A percentile compares a stretch with the other conserved stretches of the same genome.
Conservation (phyloP, 768 basidiomycete species). For the Antrodiella citrinella region DNA sequence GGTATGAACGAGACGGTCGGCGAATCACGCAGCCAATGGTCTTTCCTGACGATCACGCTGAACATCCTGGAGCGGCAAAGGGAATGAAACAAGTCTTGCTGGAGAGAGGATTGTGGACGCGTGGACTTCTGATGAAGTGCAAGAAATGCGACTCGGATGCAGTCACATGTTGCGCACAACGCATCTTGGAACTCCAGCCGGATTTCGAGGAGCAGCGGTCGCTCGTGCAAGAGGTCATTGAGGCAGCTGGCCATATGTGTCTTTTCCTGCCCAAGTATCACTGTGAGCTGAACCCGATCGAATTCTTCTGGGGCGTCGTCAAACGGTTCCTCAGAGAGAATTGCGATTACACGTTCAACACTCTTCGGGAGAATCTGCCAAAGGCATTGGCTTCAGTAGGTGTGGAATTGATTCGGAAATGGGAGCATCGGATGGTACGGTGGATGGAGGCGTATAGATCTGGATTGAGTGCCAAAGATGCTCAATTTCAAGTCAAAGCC, state of each 20-base stretch:
- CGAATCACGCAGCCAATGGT: constrained; percentile 17
- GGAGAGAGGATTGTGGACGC: constrained; percentile 33
- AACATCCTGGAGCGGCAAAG: constrained; percentile 24
- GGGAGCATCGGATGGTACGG: too few species aligned
- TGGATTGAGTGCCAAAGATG: too few species aligned
- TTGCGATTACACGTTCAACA: too few species aligned
- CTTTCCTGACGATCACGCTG: constrained; percentile 9
- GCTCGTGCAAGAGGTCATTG: constrained; percentile 25
- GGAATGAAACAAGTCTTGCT: constrained; percentile 27
- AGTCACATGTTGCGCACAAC: constrained; percentile 28
- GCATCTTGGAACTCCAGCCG: constrained; percentile 30
- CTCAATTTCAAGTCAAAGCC: too few species aligned
- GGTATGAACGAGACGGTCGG: too few species aligned
- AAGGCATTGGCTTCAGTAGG: too few species aligned
- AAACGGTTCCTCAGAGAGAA: too few species aligned
- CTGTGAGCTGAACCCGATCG: constrained; percentile 40
- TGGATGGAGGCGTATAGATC: too few species aligned
- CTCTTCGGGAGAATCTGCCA: too few species aligned
- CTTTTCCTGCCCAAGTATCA: constrained; percentile 39
- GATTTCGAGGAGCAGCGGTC: constrained; percentile 32
- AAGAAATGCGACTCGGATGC: constrained; percentile 30
- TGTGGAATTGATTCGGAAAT: too few species aligned
- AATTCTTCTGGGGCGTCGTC: constrained; percentile 28
- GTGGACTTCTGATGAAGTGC: constrained; percentile 26
- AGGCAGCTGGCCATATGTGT: constrained; percentile 25